phyloP scores from a whole-genome alignment of 2,329 filamentous ascomycete species.

The Sporothrix sp. region DNA sequence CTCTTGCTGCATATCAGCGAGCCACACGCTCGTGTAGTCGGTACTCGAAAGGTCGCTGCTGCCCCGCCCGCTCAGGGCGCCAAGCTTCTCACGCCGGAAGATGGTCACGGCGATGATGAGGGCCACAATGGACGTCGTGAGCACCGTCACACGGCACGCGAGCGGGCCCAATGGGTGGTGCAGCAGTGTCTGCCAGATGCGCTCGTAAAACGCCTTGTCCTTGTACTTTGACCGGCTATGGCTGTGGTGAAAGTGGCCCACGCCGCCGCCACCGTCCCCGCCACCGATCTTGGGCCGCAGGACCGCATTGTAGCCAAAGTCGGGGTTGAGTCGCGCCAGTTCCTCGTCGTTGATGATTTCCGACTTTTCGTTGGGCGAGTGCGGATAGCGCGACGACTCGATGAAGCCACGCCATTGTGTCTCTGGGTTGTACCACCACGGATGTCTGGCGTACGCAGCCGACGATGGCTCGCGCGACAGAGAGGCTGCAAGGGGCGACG shows the following conservation, averaged over 20 bases:
- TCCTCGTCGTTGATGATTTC: conserved; percentile 37
- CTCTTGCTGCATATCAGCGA: conserved; percentile 30
- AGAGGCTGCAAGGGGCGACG: not conserved
- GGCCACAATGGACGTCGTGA: conserved; percentile 72
- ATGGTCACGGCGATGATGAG: conserved; percentile 71
- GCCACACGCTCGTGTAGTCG: conserved; percentile 5
- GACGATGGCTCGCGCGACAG: not conserved
- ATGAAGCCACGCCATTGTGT: conserved; percentile 45
- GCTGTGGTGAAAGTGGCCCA: conserved; percentile 4
- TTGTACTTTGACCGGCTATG: not conserved
- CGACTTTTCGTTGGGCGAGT: conserved; percentile 36
- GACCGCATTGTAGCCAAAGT: conserved; percentile 32
- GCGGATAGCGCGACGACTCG: conserved; percentile 43
- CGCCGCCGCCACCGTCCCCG: conserved; percentile 34
- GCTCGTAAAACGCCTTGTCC: conserved; percentile 33
- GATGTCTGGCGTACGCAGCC: not conserved
- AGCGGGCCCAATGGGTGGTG: conserved; percentile 79
- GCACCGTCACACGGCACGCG: conserved; percentile 69
- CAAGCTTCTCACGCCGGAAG: conserved; percentile 46
- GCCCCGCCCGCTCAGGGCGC: not conserved
- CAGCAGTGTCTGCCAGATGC: conserved; percentile 59
- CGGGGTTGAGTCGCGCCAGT: conserved; percentile 35
- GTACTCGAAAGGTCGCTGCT: conserved; percentile 27
- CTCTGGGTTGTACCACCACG: conserved; percentile 23
- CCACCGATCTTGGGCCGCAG: conserved; percentile 11